A percentile compares a stretch with the other conserved stretches of the same genome.
Evolutionary conservation across 116 monocot genomes (phyloP).

Genomic region (Papilionanthe hybrid): DNA sequence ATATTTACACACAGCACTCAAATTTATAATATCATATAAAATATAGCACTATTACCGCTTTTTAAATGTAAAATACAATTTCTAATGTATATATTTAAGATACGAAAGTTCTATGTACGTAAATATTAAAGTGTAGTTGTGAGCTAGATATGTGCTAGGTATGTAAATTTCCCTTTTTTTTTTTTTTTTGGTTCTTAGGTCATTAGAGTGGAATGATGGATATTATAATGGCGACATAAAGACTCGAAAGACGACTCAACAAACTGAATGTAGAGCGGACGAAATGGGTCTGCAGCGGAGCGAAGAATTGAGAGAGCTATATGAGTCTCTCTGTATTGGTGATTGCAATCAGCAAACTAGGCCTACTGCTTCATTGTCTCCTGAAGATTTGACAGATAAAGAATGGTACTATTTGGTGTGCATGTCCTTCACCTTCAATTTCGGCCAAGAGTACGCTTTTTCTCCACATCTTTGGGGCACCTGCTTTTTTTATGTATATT

Average conservation of each 20-base stretch:
- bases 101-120: no score
- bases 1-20: no score
- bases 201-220: slow-evolving; percentile 49
- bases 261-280: slow-evolving; percentile 39
- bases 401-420: slow-evolving; percentile 82
- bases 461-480: not conserved
- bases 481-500: not conserved
- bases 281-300: slow-evolving; percentile 49
- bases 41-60: no score
- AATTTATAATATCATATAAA: no score
- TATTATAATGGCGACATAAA: slow-evolving; percentile 74
- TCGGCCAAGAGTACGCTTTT: slow-evolving; percentile 42
- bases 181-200: slow-evolving; percentile 20
- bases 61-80: no score
- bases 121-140: no score
- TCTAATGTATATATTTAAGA: no score
- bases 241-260: slow-evolving; percentile 53
- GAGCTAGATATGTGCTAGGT: no score
- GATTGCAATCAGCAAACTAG: slow-evolving; percentile 43
- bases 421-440: slow-evolving; percentile 62
- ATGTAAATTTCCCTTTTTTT: not conserved
- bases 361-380: slow-evolving; percentile 55
- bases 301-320: slow-evolving; percentile 60
- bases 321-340: slow-evolving; percentile 39
- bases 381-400: slow-evolving; percentile 54